Evolutionary conservation across 2,329 filamentous ascomycete genomes (phyloP), one percentile per base, ranked within the genome.

Genomic region (Penicillium janthinellum): DNA sequence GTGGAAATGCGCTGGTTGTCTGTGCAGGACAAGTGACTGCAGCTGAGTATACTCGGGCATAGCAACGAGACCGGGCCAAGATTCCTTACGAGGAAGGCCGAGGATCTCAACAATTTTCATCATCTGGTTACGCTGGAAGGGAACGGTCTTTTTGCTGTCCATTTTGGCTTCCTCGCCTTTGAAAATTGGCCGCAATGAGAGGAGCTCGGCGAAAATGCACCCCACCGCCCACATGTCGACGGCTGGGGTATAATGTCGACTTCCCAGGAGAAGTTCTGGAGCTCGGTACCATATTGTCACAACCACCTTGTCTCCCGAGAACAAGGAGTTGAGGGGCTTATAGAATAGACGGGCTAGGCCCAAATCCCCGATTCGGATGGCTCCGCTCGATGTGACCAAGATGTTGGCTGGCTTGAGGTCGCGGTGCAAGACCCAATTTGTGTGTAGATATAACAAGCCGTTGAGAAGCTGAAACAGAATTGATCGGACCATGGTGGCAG

Each of bases 271-370:
- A 4, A 99, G 83, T 76, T 99, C 95, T 0, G 95, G 95, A 0
- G 95, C 95, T 22, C 95, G 91, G 71, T 99, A 99, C 95, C 95
- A 99, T 64, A 99, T 99, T 0, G 95, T 99, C 14, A 99, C 95
- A 54, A 99, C 95, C 2, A 99, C 95, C 75, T 99, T 99, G 69
- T 99, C 95, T 54, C 95, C 95, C 17, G 87, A 90, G 76, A 95
- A 99, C 1, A 99, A 84, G 0, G 91, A 91, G 70, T 96, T 92
- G 0, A 98, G 81, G 0, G 95, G 95, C 73, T 98, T 97, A 79
- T 95, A 90, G 77, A 98, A 98, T 1, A 97, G 83, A 17, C 95
- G 88, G 7, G 95, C 95, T 1, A 99, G 84, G 2, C 95, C 95
- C 42, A 99, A 80, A 76, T 99, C 95, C 42, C 95, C 95, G 65